Evolutionary conservation across 768 basidiomycete species (phyloP), one percentile per base, ranked within the genome.

Genomic region (Mycena kentingensis): DNA sequence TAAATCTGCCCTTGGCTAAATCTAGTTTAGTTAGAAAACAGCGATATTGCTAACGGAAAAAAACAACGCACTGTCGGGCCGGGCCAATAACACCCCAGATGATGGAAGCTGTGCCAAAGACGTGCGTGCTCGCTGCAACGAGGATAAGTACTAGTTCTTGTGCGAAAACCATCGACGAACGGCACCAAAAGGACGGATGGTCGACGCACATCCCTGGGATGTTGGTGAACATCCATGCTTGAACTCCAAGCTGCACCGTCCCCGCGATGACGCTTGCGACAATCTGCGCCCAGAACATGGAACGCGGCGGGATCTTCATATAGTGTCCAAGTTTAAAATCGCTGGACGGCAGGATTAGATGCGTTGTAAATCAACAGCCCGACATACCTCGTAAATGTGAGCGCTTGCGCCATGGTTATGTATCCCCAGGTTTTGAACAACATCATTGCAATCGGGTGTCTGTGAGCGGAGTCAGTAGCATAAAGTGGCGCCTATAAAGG

Each of bases 71-170:
- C 63, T 84, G 77, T n/a, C 82, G 76, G 27, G 70, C 72, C 5
- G 90, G 90, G 1, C 90, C 89, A 50, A 93, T 88, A 55, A 89
- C 87, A 54, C 91, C 88, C 85, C 84, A 90, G 57, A 92, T 79
- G 55, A 93, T 80, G 52, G 82, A 83, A 19, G 90, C 90, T 2
- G 87, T 88, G 31, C 87, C 88, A 66, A 92, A 91, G 7, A 89
- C 85, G 54, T 83, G 74, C 5, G 85, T 86, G 12, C 52, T 67
- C 0, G 88, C n/a, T n/a, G n/a, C n/a, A n/a, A n/a, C n/a, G n/a
- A n/a, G n/a, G n/a, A n/a, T n/a, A n/a, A n/a, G n/a, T n/a, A n/a
- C n/a, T n/a, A n/a, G n/a, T n/a, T n/a, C n/a, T n/a, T n/a, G n/a
- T n/a, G n/a, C n/a, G n/a, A n/a, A n/a, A n/a, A n/a, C n/a, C n/a